These are phyloP conservation scores for Biancaea sappan DNA, from an alignment of 306 rosid species.

Conservation along the genomic window DNA sequence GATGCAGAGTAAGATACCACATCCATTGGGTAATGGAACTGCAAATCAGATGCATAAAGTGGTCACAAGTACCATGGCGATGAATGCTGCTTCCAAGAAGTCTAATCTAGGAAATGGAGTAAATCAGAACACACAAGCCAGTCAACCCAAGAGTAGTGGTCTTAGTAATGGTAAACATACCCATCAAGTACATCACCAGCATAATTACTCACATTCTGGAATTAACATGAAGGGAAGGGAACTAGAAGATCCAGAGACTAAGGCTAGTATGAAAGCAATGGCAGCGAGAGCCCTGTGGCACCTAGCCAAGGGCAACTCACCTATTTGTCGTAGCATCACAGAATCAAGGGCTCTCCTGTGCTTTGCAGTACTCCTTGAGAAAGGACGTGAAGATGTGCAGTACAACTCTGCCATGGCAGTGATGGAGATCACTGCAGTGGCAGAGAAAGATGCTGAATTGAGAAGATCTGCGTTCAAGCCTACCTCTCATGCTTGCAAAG, in stretches of 20 bases:
- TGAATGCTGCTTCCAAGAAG: slow-evolving; percentile 44
- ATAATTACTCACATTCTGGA: slow-evolving; percentile 52
- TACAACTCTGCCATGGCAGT: slow-evolving; percentile 88
- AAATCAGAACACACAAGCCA: slow-evolving; percentile 23
- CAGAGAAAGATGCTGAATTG: slow-evolving; percentile 83
- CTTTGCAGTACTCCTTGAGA: slow-evolving; percentile 83
- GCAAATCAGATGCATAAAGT: slow-evolving; percentile 61
- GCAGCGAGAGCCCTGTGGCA: slow-evolving; percentile 85
- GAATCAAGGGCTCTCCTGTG: slow-evolving; percentile 91
- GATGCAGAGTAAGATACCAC: slow-evolving; percentile 33
- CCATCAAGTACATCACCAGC: slow-evolving; percentile 47
- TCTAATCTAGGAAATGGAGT: slow-evolving; percentile 28
- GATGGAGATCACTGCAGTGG: slow-evolving; percentile 88
- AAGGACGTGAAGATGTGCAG: slow-evolving; percentile 70
- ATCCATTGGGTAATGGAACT: slow-evolving; percentile 61
- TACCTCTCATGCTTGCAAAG: slow-evolving; percentile 90
- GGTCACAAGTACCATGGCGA: slow-evolving; percentile 62
- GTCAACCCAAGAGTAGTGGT: slow-evolving; percentile 29
- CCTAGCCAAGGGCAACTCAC: slow-evolving; percentile 68
- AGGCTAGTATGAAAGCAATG: slow-evolving; percentile 85
- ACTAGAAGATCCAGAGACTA: slow-evolving; percentile 65
- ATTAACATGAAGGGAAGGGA: slow-evolving; percentile 72
- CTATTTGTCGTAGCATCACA: slow-evolving; percentile 81
- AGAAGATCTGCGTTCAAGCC: slow-evolving; percentile 94
- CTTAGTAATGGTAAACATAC: slow-evolving; percentile 47